Base-by-base conservation (phyloP, 371 early-diverging fungal species). In the Mucor circinelloides region DNA sequence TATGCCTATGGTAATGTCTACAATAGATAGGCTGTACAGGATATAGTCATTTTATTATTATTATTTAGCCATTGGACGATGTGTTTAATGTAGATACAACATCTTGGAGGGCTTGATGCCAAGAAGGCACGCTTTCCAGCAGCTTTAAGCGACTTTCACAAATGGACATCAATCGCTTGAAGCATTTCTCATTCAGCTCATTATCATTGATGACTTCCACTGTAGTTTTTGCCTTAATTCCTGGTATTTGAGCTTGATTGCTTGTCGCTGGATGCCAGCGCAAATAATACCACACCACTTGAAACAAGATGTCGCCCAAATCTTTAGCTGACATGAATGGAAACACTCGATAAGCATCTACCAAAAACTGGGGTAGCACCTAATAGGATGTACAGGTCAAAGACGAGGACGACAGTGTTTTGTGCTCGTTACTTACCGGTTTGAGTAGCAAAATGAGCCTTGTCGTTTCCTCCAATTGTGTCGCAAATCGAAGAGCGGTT, bases 381-480 rank as follows among this genome's bases (percentile, higher is more conserved):
- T 74, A 54, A 48, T 25, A 38, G 17, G 46, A 17, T 23, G 10
- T 2, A 19, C 19, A 19, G 17, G n/a, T 30, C 3, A 8, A n/a
- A n/a, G 7, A 23, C 3, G 19, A 23, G 10, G 50, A 3, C 4
- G 17, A 30, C 5, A 73, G 34, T 25, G 9, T 23, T 27, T 17
- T 1, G 34, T n/a, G 6, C 64, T 56, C 46, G 9, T 54, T 19
- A 69, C 67, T 67, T 69, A 76, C 76, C 13, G 70, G 63, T 28
- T 65, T 64, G 19, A 80, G 50, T 25, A 80, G 36, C 2, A 68
- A 48, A 2, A 69, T 30, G 2, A 78, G 54, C 0, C 76, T 71
- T 13, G 54, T 66, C 0, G 80, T 83, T 50, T 75, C 79, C 55
- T 83, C 80, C 15, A 83, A 57, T 54, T 83, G 83, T 8, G 80